A percentile compares a stretch with the other conserved stretches of the same genome.
Conservation (phyloP, 2,329 filamentous ascomycete species). For the Exophiala bonariae region DNA sequence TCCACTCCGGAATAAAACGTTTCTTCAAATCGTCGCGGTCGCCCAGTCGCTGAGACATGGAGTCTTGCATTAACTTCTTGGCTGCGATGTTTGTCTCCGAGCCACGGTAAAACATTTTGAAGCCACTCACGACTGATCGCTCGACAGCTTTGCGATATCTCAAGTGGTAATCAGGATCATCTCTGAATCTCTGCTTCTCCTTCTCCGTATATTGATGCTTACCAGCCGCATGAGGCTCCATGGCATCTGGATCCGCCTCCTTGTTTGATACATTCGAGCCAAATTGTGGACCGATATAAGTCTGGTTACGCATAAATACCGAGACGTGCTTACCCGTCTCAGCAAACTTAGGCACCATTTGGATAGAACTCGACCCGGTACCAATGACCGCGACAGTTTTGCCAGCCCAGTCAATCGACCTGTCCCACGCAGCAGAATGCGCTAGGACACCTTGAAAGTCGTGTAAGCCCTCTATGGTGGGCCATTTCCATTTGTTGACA, state of each 20-base stretch:
- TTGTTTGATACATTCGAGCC: slow-evolving; percentile 17
- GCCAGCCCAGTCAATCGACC: slow-evolving; percentile 28
- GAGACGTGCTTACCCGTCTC: slow-evolving; percentile 30
- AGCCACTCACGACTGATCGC: slow-evolving; percentile 12
- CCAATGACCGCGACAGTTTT: slow-evolving; percentile 23
- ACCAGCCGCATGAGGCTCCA: slow-evolving; percentile 21
- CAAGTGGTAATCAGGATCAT: slow-evolving; percentile 20
- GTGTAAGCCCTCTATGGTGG: slow-evolving; percentile 36
- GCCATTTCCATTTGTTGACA: slow-evolving; percentile 38
- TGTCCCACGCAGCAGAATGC: slow-evolving; percentile 36
- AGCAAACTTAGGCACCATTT: slow-evolving; percentile 37
- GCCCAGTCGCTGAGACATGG: slow-evolving; percentile 26
- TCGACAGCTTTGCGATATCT: slow-evolving; percentile 16
- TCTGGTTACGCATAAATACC: slow-evolving; percentile 33
- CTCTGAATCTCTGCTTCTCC: slow-evolving; percentile 21
- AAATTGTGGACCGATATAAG: slow-evolving; percentile 31
- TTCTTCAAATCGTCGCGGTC: slow-evolving; percentile 24
- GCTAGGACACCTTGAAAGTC: slow-evolving; percentile 36
- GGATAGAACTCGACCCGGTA: slow-evolving; percentile 15
- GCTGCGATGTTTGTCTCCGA: slow-evolving; percentile 14
- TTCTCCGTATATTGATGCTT: slow-evolving; percentile 23
- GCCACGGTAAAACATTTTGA: slow-evolving; percentile 19
- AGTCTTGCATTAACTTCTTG: slow-evolving; percentile 16
- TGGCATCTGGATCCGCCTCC: slow-evolving; percentile 24
- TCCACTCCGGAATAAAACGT: slow-evolving; percentile 27